Percentiles rank a stretch among this genome's conserved stretches.
Conservation (phyloP, 495 filamentous ascomycete species). For the Lasiosphaeria ovina region DNA sequence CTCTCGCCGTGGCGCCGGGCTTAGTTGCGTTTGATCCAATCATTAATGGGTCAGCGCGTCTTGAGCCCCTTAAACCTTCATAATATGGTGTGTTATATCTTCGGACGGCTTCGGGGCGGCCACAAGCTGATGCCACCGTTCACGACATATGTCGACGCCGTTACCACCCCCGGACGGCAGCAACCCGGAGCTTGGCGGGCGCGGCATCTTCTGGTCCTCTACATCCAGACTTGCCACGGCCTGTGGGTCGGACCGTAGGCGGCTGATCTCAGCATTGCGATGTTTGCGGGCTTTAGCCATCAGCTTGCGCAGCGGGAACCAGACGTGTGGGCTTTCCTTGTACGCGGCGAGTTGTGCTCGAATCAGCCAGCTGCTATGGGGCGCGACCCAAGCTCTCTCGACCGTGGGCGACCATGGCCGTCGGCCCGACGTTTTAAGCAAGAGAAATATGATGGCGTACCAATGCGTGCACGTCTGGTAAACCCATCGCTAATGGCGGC, state of each 20-base stretch:
- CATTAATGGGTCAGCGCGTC: too few species aligned
- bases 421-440: conserved; percentile 61
- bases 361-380: conserved; percentile 56
- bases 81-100: too few species aligned
- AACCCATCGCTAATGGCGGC: conserved; percentile 60
- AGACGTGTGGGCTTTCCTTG: conserved; percentile 54
- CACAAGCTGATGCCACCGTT: too few species aligned
- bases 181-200: too few species aligned
- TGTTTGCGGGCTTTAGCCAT: conserved; percentile 58
- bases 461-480: conserved; percentile 69
- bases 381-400: conserved; percentile 76
- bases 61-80: too few species aligned
- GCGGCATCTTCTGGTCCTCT: conserved; percentile 26
- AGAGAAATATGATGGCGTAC: conserved; percentile 53
- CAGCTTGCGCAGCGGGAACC: conserved; percentile 66
- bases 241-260: conserved; percentile 31
- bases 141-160: too few species aligned
- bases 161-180: too few species aligned
- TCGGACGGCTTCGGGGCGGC: too few species aligned
- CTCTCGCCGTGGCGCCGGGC: too few species aligned
- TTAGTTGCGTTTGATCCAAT: too few species aligned
- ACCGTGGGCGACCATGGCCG: conserved; percentile 62
- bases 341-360: conserved; percentile 46
- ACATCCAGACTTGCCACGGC: conserved; percentile 31
- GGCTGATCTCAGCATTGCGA: conserved; percentile 41